Percentiles rank a stretch among this genome's conserved stretches.
Conservation (phyloP, 805 yeast genomes). For the Hanseniaspora hatyaiensis region DNA sequence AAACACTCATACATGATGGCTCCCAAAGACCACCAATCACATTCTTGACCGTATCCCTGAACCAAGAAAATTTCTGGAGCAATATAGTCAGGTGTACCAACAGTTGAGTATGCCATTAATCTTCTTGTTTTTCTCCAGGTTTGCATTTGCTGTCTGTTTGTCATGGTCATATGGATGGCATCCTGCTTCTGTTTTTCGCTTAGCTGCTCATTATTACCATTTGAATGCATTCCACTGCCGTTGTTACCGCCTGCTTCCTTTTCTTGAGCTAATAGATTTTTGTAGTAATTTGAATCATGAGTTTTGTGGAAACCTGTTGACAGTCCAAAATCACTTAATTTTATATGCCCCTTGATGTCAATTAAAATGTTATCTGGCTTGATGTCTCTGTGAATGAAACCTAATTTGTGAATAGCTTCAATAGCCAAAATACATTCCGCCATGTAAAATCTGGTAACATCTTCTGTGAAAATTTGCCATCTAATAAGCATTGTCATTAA, state of each 20-base stretch:
- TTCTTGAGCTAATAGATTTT: slow-evolving; percentile 59
- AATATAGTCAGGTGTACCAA: slow-evolving; percentile 91
- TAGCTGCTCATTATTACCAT: too few species aligned
- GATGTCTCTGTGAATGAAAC: slow-evolving; percentile 92
- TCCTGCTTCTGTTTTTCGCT: slow-evolving; percentile 70
- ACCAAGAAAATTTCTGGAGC: slow-evolving; percentile 90
- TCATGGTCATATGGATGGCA: slow-evolving; percentile 88
- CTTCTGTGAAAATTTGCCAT: slow-evolving; percentile 89
- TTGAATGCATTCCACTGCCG: slow-evolving; percentile 82
- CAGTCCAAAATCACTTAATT: slow-evolving; percentile 77
- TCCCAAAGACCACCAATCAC: slow-evolving; percentile 97
- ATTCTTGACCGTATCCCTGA: slow-evolving; percentile 92
- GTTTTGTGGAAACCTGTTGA: slow-evolving; percentile 90
- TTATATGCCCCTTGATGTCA: slow-evolving; percentile 69
- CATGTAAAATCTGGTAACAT: slow-evolving; percentile 83
- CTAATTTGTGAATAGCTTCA: slow-evolving; percentile 84
- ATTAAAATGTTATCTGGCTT: slow-evolving; percentile 92
- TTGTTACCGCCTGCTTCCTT: slow-evolving; percentile 30
- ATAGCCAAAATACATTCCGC: slow-evolving; percentile 93
- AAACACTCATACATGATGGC: slow-evolving; percentile 94
- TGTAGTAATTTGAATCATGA: slow-evolving; percentile 78
- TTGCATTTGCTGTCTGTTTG: slow-evolving; percentile 87
- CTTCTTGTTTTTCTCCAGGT: slow-evolving; percentile 91
- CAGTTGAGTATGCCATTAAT: slow-evolving; percentile 90
- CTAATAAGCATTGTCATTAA: slow-evolving; percentile 90